Evolutionary conservation across 1,284 basidiomycete species (phyloP).

Genomic region (Trichosporon inkin): DNA sequence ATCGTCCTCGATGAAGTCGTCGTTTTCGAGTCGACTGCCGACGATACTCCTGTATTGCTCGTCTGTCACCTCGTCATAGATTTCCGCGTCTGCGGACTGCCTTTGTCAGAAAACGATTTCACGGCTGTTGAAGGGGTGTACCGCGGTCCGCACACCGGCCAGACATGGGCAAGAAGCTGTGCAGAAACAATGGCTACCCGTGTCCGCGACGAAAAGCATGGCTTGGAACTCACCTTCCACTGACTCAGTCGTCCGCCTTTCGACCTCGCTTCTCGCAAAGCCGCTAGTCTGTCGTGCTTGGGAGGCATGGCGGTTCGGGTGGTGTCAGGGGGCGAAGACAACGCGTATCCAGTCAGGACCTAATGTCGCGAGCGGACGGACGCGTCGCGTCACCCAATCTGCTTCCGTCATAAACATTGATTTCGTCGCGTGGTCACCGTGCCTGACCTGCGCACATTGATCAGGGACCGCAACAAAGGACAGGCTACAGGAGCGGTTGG

Average conservation of each 20-base stretch:
- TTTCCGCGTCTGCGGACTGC: constrained; percentile 59
- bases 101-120: background rate
- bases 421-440: background rate
- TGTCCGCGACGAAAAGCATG: too few relatives aligned
- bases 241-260: constrained; percentile 1
- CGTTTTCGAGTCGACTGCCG: constrained; percentile 72
- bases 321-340: background rate
- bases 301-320: background rate
- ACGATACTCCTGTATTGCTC: constrained; percentile 86
- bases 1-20: constrained; percentile 93
- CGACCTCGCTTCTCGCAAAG: background rate
- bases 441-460: background rate
- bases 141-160: too few relatives aligned
- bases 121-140: too few relatives aligned
- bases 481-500: background rate
- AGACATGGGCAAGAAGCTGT: too few relatives aligned
- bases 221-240: background rate
- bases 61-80: constrained; percentile 92
- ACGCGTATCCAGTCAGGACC: background rate
- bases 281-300: constrained; percentile 3
- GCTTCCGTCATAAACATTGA: constrained; percentile 8
- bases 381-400: background rate
- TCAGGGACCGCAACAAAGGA: too few relatives aligned
- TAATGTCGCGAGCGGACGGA: background rate
- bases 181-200: too few relatives aligned